Evolutionary conservation across 306 rosid species (phyloP).

Genomic region (Ormosia semicastrata): DNA sequence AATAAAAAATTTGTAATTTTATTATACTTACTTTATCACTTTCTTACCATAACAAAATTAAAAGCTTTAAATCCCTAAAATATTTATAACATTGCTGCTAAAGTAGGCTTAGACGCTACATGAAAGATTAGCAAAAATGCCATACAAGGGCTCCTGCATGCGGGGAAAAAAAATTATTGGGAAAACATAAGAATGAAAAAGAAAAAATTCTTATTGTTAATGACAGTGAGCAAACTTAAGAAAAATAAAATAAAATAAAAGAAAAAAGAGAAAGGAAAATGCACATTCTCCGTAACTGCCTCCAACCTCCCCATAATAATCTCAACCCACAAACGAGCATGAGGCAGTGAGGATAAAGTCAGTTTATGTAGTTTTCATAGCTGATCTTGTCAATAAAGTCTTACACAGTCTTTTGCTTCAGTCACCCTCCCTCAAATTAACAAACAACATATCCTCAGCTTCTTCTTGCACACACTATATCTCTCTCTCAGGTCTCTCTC

Average conservation of each 20-base stretch:
- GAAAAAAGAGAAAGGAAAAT: too few relatives aligned
- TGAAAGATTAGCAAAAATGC: too few relatives aligned
- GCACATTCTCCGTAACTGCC: constrained; percentile 29
- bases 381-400: not conserved
- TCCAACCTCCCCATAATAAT: constrained; percentile 32
- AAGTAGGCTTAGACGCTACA: too few relatives aligned
- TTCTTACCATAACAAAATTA: too few relatives aligned
- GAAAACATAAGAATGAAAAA: not conserved
- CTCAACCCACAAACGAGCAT: constrained; percentile 26
- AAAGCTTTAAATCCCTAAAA: too few relatives aligned
- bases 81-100: too few relatives aligned
- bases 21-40: too few relatives aligned
- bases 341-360: constrained; percentile 13
- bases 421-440: not conserved
- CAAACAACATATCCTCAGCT: constrained; percentile 5
- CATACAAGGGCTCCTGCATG: too few relatives aligned
- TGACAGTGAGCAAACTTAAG: not conserved
- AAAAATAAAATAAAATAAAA: not conserved
- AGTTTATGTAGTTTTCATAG: constrained; percentile 25
- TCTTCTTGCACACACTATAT: not conserved
- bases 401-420: not conserved
- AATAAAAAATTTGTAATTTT: too few relatives aligned
- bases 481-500: constrained; percentile 6
- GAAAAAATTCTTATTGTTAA: too few relatives aligned
- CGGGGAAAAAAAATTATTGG: too few relatives aligned